These are phyloP conservation scores for Hypoxylon cercidicola DNA, from an alignment of 495 filamentous ascomycete genomes.

Conservation along the genomic window DNA sequence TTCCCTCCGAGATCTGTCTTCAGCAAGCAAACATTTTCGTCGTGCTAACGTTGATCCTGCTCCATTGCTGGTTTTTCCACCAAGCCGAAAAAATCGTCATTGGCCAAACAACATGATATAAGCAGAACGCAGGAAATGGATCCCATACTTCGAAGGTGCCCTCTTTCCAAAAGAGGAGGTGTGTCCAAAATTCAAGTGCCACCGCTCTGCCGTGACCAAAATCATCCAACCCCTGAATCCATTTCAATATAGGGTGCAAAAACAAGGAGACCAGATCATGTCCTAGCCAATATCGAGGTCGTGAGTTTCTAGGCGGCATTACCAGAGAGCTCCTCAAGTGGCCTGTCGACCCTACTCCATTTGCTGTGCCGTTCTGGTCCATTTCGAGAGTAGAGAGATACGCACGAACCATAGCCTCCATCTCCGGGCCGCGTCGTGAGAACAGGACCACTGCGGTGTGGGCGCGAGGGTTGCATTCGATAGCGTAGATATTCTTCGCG, in stretches of 20 bases:
- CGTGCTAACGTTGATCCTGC: constrained; percentile 68
- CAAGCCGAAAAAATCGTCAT: constrained; percentile 53
- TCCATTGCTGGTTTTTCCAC: constrained; percentile 60
- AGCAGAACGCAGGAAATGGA: constrained; percentile 65
- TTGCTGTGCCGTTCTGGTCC: constrained; percentile 18
- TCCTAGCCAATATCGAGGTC: constrained; percentile 66
- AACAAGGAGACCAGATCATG: constrained; percentile 66
- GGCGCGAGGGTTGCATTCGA: constrained; percentile 71
- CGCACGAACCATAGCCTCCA: constrained; percentile 46
- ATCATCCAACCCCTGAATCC: constrained; percentile 6
- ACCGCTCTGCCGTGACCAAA: constrained; percentile 31
- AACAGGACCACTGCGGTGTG: constrained; percentile 70
- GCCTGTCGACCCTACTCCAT: not conserved
- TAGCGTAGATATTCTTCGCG: constrained; percentile 59
- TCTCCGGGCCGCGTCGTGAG: constrained; percentile 40
- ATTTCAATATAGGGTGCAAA: constrained; percentile 33
- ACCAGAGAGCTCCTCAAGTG: constrained; percentile 9
- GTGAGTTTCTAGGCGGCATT: constrained; percentile 41
- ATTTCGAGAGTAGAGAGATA: constrained; percentile 51
- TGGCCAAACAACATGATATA: constrained; percentile 73
- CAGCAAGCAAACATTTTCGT: constrained; percentile 63
- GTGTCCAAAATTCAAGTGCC: constrained; percentile 48
- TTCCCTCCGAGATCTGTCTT: not conserved
- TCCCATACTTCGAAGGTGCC: constrained; percentile 69
- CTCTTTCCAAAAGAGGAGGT: constrained; percentile 67